Evolutionary conservation across 2,329 filamentous ascomycete species (phyloP), one percentile per base, ranked within the genome.

Genomic region (Sclerotinia sclerotiorum): DNA sequence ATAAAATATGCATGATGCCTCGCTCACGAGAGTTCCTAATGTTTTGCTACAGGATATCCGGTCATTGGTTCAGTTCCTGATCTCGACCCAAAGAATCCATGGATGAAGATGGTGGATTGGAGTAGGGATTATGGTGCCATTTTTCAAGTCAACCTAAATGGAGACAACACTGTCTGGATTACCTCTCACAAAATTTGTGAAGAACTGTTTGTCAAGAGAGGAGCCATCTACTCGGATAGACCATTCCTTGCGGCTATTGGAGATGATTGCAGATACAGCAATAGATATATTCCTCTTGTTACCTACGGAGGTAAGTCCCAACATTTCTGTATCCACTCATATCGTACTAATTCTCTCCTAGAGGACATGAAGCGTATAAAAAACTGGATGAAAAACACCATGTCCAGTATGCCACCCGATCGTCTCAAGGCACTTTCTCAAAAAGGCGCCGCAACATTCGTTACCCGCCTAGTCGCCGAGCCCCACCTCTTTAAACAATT

Each of bases 111-210:
- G 74, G 73, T 78, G 19, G 73, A 77, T 35, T 80, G 79, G 76
- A 73, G 75, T 32, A 72, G 79, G 21, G 69, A 75, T 64, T 77
- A 79, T 66, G 77, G 82, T 2, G 76, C 79, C 6, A 78, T 85
- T 42, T 83, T 80, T 70, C 78, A 79, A 13, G 73, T 84, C 44
- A 78, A 79, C 52, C 79, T 84, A 64, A 80, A 80, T 7, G 82
- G 80, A 21, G 73, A 75, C 15, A 75, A 75, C 27, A 76, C 79
- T 60, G 74, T 80, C 62, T 71, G 81, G 39, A 75, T 82, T 27
- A 78, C 78, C 42, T 78, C 76, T 11, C 79, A 80, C 61, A 77
- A 79, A 48, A 77, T 82, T 21, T 80, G 80, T 48, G 79, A 81
- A 65, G 80, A 82, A 52, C 74, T 83, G 7, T 74, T 82, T 1